A percentile compares a stretch with the other conserved stretches of the same genome.
phyloP scores from a whole-genome alignment of 805 yeast species.

The Saccharomycopsis oosterbeekiorum region DNA sequence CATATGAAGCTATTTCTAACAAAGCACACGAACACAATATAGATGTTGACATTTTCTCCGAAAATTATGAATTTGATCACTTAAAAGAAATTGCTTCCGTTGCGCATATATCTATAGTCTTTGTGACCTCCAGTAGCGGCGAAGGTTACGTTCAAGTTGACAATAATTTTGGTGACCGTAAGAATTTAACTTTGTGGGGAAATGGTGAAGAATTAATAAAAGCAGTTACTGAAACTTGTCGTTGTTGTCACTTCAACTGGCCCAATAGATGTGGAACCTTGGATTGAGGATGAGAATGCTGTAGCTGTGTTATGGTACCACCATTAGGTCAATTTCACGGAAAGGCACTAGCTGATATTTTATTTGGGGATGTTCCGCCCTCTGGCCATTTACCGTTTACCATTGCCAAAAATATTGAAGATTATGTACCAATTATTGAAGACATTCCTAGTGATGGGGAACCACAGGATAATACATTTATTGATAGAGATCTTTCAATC shows the following conservation, averaged over 20 bases:
- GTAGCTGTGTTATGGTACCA: conserved; percentile 44
- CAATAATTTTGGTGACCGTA: conserved; percentile 49
- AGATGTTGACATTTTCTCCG: conserved; percentile 34
- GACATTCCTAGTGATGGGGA: conserved; percentile 27
- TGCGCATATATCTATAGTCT: conserved; percentile 44
- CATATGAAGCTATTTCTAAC: conserved; percentile 43
- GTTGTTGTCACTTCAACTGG: conserved; percentile 55
- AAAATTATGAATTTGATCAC: conserved; percentile 37
- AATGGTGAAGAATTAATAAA: conserved; percentile 46
- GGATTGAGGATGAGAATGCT: conserved; percentile 47
- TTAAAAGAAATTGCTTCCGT: conserved; percentile 36
- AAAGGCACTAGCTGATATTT: conserved; percentile 44
- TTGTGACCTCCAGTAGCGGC: conserved; percentile 46
- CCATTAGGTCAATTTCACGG: conserved; percentile 52
- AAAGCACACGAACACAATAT: conserved; percentile 38
- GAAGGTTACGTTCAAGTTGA: conserved; percentile 52
- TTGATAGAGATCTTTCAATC: conserved; percentile 27
- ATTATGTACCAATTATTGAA: conserved; percentile 37
- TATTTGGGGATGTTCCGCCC: conserved; percentile 54
- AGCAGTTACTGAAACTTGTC: conserved; percentile 37
- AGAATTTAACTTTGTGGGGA: conserved; percentile 45
- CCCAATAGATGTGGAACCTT: conserved; percentile 46
- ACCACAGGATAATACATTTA: conserved; percentile 27
- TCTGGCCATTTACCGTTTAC: conserved; percentile 58
- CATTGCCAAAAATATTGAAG: conserved; percentile 41